A percentile compares a stretch with the other conserved stretches of the same genome.
Conservation (phyloP, 2,329 filamentous ascomycete genomes). For the Fusarium sp. region DNA sequence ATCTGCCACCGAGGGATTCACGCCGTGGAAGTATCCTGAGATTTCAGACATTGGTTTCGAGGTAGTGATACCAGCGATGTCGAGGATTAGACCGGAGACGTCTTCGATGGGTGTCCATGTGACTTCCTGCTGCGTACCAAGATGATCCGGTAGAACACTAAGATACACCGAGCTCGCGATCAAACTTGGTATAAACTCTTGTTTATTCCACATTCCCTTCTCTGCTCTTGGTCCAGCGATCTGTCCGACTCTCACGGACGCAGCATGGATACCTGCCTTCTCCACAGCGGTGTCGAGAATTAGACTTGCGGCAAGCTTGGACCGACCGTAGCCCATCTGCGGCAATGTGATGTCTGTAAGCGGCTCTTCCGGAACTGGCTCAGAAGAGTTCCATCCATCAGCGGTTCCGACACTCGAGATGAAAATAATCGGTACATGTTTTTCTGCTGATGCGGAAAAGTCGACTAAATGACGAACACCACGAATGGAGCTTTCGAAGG, state of each 20-base stretch:
- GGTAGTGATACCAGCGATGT: background rate
- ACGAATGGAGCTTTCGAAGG: background rate
- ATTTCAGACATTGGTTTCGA: background rate
- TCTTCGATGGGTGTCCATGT: slow-evolving; percentile 6
- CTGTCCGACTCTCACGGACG: slow-evolving; percentile 1
- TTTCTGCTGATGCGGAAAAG: background rate
- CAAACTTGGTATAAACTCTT: slow-evolving; percentile 11
- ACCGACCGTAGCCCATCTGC: background rate
- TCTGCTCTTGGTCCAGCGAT: background rate
- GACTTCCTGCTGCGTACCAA: background rate
- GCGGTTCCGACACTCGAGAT: background rate
- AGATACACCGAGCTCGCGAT: slow-evolving; percentile 12
- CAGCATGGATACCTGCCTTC: fast-evolving
- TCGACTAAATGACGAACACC: background rate
- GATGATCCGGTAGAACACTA: background rate
- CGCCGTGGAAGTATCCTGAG: slow-evolving; percentile 9
- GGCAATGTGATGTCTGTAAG: background rate
- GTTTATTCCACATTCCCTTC: slow-evolving; percentile 11
- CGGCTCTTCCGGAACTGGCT: fast-evolving
- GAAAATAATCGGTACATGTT: background rate
- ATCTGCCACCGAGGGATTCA: background rate
- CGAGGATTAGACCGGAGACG: background rate
- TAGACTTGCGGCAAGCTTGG: background rate
- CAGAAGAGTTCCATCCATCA: background rate
- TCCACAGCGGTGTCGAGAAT: background rate